A percentile compares a stretch with the other conserved stretches of the same genome.
Evolutionary conservation across 306 rosid genomes (phyloP).

Genomic region (Acacia acuminata): DNA sequence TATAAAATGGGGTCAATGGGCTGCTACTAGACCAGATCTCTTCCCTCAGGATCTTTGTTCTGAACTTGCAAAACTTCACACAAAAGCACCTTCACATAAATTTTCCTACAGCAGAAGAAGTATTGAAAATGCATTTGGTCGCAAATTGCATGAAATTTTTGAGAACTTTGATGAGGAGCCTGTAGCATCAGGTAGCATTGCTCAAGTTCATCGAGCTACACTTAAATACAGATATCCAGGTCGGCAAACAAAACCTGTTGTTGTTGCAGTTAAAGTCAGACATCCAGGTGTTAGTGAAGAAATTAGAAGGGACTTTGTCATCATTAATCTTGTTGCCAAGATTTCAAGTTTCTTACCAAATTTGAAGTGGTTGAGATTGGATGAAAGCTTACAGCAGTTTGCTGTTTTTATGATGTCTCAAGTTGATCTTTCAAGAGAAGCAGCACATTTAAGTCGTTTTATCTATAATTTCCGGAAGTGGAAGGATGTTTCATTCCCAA

Average conservation of each 20-base stretch:
- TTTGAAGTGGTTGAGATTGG: constrained; percentile 72
- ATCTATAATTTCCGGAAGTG: constrained; percentile 71
- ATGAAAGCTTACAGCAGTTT: constrained; percentile 75
- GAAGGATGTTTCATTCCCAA: constrained; percentile 79
- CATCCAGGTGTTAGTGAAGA: constrained; percentile 86
- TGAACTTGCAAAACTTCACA: constrained; percentile 71
- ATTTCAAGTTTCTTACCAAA: constrained; percentile 53
- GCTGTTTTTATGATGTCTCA: constrained; percentile 75
- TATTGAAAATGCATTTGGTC: constrained; percentile 72
- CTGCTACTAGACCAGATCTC: constrained; percentile 83
- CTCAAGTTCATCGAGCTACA: constrained; percentile 85
- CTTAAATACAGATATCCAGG: constrained; percentile 71
- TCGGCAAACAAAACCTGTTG: constrained; percentile 56
- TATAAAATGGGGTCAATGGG: constrained; percentile 96
- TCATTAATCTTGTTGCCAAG: constrained; percentile 60
- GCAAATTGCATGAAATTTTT: constrained; percentile 65
- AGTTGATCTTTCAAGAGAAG: constrained; percentile 87
- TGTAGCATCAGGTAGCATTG: constrained; percentile 83
- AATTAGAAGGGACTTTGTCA: constrained; percentile 70
- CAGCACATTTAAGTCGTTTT: constrained; percentile 75
- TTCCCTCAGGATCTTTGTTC: constrained; percentile 74
- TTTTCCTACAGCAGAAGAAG: constrained; percentile 59
- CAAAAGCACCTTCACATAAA: constrained; percentile 72
- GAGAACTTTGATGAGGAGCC: constrained; percentile 74
- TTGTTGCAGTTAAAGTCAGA: constrained; percentile 80